Evolutionary conservation across 331 rosid species (phyloP).

Genomic region (Dryas integrifolia): DNA sequence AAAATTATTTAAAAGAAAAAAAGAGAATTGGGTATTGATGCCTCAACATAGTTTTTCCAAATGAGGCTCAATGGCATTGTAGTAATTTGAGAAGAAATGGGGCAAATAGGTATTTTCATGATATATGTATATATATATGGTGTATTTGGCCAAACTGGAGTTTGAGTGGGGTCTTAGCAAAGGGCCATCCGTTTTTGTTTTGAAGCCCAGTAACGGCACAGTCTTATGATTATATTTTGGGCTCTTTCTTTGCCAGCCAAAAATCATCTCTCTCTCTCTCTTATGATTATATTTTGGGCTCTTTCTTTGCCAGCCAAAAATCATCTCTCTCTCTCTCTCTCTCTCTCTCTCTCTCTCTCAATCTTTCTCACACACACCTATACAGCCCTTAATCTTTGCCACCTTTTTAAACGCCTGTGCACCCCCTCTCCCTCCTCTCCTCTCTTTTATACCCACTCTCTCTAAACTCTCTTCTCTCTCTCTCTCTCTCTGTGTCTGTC

Average conservation of each 20-base stretch:
- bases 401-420: slow-evolving; percentile 26
- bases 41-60: too few species aligned
- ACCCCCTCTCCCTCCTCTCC: slow-evolving; percentile 3
- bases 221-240: slow-evolving; percentile 48
- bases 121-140: too few species aligned
- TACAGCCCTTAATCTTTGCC: background rate
- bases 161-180: background rate
- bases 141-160: too few species aligned
- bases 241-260: slow-evolving; percentile 16
- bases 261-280: background rate
- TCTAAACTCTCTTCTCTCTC: background rate
- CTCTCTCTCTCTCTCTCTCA: background rate
- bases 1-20: too few species aligned
- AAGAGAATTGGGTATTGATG: too few species aligned
- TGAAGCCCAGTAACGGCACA: slow-evolving; percentile 43
- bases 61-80: too few species aligned
- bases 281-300: slow-evolving; percentile 49
- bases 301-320: slow-evolving; percentile 14
- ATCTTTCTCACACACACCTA: background rate
- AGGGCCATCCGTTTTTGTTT: slow-evolving; percentile 41
- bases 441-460: background rate
- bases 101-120: too few species aligned
- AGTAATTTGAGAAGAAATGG: too few species aligned
- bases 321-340: background rate
- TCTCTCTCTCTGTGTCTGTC: background rate